Conservation (phyloP, 2,329 filamentous ascomycete genomes). For the Dothiorella sarmentorum region DNA sequence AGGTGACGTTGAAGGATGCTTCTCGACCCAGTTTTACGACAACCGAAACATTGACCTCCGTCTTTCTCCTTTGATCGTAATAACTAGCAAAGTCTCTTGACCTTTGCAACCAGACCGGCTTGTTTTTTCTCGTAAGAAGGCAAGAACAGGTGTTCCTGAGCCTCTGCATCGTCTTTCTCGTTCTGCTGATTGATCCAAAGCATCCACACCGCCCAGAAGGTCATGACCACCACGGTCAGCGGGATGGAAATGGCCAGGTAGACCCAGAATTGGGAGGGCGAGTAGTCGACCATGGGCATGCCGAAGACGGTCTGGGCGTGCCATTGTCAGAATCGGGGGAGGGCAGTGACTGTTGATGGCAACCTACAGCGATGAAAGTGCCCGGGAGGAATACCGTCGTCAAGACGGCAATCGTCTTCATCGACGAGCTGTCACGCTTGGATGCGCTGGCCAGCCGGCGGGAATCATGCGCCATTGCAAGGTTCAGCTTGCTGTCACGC, state of each 20-base stretch:
- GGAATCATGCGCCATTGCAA: neutral
- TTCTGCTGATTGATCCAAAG: neutral
- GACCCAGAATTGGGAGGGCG: neutral
- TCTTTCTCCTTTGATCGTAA: too few species aligned
- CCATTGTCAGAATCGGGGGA: too few species aligned
- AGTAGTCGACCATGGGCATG: conserved; percentile 11
- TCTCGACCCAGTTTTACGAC: too few species aligned
- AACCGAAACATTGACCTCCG: too few species aligned
- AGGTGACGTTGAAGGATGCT: too few species aligned
- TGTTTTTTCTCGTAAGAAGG: too few species aligned
- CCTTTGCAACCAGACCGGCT: too few species aligned
- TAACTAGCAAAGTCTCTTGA: too few species aligned
- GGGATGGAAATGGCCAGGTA: conserved; percentile 16
- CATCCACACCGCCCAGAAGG: neutral
- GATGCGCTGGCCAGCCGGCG: neutral
- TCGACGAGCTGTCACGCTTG: conserved; percentile 14
- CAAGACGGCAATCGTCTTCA: conserved; percentile 19
- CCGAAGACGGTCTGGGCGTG: conserved; percentile 1
- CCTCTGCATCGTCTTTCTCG: neutral
- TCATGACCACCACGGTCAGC: conserved; percentile 8
- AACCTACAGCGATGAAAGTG: conserved; percentile 17
- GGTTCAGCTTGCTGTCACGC: neutral
- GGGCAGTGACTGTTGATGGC: neutral
- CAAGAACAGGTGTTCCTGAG: neutral
- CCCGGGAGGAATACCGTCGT: conserved; percentile 18